phyloP scores from a whole-genome alignment of 2,329 filamentous ascomycete species.

The Rosellinia necatrix region DNA sequence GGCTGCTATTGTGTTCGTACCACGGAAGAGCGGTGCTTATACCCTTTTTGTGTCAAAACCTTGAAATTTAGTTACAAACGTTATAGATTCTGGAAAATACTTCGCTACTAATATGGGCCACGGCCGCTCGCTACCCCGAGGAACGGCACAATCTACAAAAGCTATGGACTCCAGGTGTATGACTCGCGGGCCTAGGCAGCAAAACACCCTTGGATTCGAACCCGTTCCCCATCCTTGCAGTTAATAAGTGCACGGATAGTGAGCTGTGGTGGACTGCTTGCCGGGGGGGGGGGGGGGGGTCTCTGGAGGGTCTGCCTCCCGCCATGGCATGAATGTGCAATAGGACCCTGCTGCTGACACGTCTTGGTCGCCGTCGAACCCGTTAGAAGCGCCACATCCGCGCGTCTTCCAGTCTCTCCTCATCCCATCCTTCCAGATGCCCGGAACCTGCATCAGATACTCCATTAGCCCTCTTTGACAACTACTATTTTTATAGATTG shows the following conservation, averaged over 20 bases:
- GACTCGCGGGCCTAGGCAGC: not conserved
- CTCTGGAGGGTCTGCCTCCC: not conserved
- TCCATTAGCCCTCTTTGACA: slow-evolving; percentile 5
- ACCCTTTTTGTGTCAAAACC: slow-evolving; percentile 14
- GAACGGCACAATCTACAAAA: not conserved
- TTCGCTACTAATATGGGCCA: slow-evolving; percentile 19
- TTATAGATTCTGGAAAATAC: slow-evolving; percentile 20
- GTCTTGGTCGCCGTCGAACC: not conserved
- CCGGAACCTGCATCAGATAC: slow-evolving; percentile 16
- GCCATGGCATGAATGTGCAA: not conserved
- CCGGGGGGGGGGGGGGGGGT: not conserved
- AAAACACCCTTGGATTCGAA: not conserved
- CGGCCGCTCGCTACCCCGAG: not conserved
- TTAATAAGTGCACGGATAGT: not conserved
- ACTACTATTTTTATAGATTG: slow-evolving; percentile 22
- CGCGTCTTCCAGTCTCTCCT: not conserved
- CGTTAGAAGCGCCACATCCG: slow-evolving; percentile 15
- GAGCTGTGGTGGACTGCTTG: not conserved
- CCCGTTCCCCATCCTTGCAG: not conserved
- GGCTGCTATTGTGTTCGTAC: slow-evolving; percentile 5
- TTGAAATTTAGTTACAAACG: slow-evolving; percentile 2
- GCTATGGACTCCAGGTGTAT: not conserved
- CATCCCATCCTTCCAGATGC: slow-evolving; percentile 1
- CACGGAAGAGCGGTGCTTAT: slow-evolving; percentile 16
- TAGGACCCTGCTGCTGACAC: not conserved